A percentile compares a stretch with the other conserved stretches of the same genome.
These are phyloP conservation scores for Skeletonema potamos DNA, from an alignment of 108 stramenopile species.

Conservation along the genomic window DNA sequence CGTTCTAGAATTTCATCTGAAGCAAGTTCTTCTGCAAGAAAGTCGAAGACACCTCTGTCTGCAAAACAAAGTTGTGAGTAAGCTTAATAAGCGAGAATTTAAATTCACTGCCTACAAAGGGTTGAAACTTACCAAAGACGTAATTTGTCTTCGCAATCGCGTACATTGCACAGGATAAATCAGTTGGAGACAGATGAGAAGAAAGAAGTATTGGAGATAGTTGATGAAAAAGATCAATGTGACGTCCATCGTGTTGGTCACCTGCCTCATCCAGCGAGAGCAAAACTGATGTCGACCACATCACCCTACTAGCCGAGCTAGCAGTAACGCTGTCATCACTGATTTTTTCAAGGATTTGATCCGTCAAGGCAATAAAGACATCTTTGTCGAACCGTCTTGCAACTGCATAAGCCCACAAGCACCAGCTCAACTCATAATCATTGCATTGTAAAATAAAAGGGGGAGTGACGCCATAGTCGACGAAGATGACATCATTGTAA, in stretches of 20 bases:
- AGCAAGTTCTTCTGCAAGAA: constrained; percentile 47
- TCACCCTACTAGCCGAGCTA: constrained; percentile 59
- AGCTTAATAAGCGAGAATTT: not conserved
- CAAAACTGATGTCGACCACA: constrained; percentile 57
- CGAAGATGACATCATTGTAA: not conserved
- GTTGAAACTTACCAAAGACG: constrained; percentile 11
- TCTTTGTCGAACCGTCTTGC: constrained; percentile 44
- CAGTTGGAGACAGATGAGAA: constrained; percentile 46
- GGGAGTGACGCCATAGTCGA: not conserved
- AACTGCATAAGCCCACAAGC: constrained; percentile 55
- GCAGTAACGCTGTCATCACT: constrained; percentile 43
- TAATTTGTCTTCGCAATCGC: constrained; percentile 71
- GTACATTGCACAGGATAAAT: constrained; percentile 61
- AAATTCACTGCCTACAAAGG: not conserved
- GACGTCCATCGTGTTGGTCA: constrained; percentile 10
- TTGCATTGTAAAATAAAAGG: constrained; percentile 43
- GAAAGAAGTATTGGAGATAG: constrained; percentile 48
- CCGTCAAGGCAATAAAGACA: constrained; percentile 36
- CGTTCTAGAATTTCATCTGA: constrained; percentile 29
- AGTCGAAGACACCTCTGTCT: constrained; percentile 77
- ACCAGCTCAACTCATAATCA: constrained; percentile 53
- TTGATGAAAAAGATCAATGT: constrained; percentile 53
- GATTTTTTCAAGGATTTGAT: constrained; percentile 50
- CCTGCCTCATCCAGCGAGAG: constrained; percentile 8
- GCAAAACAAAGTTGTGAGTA: not conserved